These are phyloP conservation scores for Astrocystis sublimbata DNA, from an alignment of 495 filamentous ascomycete genomes.

Conservation along the genomic window DNA sequence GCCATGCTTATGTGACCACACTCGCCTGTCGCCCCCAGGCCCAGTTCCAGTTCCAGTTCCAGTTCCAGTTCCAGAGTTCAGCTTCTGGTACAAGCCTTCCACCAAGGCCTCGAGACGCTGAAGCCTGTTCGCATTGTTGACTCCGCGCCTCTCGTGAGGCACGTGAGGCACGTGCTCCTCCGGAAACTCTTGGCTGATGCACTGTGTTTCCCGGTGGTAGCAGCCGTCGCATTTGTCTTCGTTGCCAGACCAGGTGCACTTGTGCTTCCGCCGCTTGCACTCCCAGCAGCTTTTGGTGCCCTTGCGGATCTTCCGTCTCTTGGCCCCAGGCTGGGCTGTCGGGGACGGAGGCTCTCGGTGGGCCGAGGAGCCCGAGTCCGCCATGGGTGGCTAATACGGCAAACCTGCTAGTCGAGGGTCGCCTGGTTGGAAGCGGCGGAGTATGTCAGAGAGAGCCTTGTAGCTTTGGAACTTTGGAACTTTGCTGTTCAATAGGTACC, in stretches of 20 bases:
- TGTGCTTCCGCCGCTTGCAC: conserved; percentile 52
- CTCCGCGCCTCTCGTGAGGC: conserved; percentile 21
- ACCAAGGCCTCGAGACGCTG: conserved; percentile 7
- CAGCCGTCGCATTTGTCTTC: conserved; percentile 46
- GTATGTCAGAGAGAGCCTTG: background rate
- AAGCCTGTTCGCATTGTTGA: conserved; percentile 24
- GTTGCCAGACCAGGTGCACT: conserved; percentile 38
- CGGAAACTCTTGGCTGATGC: conserved; percentile 41
- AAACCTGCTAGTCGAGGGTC: background rate
- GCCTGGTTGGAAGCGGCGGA: background rate
- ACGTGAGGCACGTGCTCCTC: conserved; percentile 26
- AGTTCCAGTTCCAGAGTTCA: background rate
- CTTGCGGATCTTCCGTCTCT: conserved; percentile 45
- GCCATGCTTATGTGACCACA: no score
- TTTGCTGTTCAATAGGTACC: background rate
- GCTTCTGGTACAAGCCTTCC: background rate
- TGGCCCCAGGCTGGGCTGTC: conserved; percentile 9
- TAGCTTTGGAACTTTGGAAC: no score
- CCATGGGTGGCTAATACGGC: conserved; percentile 4
- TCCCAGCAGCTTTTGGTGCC: conserved; percentile 56
- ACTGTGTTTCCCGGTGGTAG: conserved; percentile 37
- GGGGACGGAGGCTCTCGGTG: background rate
- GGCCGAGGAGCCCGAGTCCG: background rate
- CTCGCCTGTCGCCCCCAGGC: no score
- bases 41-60: no score